Conservation (phyloP, 2,329 filamentous ascomycete genomes). For the Trichoderma lentiforme region DNA sequence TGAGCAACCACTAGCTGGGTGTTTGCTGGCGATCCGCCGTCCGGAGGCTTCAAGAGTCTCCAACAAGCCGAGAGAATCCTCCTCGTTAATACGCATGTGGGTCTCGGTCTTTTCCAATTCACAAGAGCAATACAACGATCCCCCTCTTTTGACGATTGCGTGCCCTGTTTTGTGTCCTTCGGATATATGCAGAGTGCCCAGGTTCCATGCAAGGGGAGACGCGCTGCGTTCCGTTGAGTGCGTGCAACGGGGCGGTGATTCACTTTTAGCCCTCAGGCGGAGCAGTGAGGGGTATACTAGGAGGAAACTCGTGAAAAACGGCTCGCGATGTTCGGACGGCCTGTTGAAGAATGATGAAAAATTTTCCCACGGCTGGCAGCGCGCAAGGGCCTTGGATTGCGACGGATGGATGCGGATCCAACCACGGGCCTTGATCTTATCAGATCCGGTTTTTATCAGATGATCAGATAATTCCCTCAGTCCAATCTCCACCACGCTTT, state of each 20-base stretch:
- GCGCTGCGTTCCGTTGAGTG: neutral
- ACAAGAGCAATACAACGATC: neutral
- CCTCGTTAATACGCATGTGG: neutral
- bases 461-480: slow-evolving; percentile 52
- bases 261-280: neutral
- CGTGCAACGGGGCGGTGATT: slow-evolving; percentile 2
- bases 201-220: slow-evolving; percentile 5
- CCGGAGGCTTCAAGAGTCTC: neutral
- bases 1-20: neutral
- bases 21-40: neutral
- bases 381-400: neutral
- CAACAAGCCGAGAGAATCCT: neutral
- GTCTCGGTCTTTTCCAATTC: neutral
- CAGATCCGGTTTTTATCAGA: slow-evolving; percentile 50
- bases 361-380: neutral
- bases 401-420: slow-evolving; percentile 12
- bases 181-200: neutral
- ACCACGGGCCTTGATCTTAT: slow-evolving; percentile 35
- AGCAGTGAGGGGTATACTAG: slow-evolving; percentile 1
- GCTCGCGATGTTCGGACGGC: neutral
- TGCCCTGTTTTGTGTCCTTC: neutral
- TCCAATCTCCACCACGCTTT: slow-evolving; percentile 31
- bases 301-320: neutral
- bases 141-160: slow-evolving; percentile 3
- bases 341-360: neutral